A percentile compares a stretch with the other conserved stretches of the same genome.
Evolutionary conservation across 1,139 yeast genomes (phyloP).

Genomic region (Yamadazyma conglobata): DNA sequence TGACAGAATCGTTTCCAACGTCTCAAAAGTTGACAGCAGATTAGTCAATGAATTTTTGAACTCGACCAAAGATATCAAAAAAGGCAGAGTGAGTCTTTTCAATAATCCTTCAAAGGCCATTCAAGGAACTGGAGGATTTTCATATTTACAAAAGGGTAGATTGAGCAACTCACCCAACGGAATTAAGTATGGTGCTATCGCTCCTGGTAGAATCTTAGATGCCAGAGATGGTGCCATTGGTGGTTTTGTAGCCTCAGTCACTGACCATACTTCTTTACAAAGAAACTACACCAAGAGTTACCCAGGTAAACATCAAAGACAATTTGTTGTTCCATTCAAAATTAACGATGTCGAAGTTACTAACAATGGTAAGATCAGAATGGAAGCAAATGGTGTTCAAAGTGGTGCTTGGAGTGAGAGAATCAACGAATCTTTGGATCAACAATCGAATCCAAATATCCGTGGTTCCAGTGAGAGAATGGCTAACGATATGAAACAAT

Average conservation of each 20-base stretch:
- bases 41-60: conserved; percentile 29
- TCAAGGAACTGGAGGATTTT: conserved; percentile 71
- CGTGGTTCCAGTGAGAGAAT: conserved; percentile 34
- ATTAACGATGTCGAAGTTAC: conserved; percentile 38
- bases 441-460: conserved; percentile 32
- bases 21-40: conserved; percentile 18
- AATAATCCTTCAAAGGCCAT: conserved; percentile 19
- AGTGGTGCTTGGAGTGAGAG: conserved; percentile 41
- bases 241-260: conserved; percentile 59
- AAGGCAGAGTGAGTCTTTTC: conserved; percentile 8
- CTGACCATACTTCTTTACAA: conserved; percentile 40
- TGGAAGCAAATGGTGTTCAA: conserved; percentile 41
- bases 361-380: conserved; percentile 34
- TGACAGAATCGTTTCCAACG: conserved; percentile 22
- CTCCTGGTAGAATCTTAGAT: conserved; percentile 68
- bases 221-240: conserved; percentile 63
- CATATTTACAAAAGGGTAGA: conserved; percentile 70
- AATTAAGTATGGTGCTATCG: conserved; percentile 51
- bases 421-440: conserved; percentile 20
- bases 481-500: conserved; percentile 25
- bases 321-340: conserved; percentile 44
- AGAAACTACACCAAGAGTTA: conserved; percentile 38
- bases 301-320: conserved; percentile 45
- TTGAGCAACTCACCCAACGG: conserved; percentile 76
- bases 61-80: conserved; percentile 7